These are phyloP conservation scores for Boletus sp. DNA, from an alignment of 1,284 basidiomycete genomes.

Conservation along the genomic window DNA sequence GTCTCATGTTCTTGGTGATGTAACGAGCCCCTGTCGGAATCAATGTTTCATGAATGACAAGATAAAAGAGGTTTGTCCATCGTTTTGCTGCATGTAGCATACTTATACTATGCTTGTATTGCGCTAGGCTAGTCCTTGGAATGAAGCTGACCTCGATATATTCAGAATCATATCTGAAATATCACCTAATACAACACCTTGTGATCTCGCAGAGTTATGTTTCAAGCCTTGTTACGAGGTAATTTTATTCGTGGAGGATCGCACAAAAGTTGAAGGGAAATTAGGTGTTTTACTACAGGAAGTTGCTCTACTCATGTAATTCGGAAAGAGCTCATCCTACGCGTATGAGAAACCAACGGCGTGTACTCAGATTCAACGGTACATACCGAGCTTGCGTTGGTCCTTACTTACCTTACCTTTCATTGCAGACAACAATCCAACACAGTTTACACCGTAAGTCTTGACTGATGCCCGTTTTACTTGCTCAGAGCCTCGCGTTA, in stretches of 20 bases:
- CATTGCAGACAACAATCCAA: constrained; percentile 30
- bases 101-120: background rate
- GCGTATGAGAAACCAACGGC: constrained; percentile 7
- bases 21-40: constrained; percentile 34
- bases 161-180: constrained; percentile 33
- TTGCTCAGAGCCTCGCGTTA: constrained; percentile 15
- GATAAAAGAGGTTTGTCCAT: constrained; percentile 16
- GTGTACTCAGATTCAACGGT: constrained; percentile 25
- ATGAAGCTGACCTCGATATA: constrained; percentile 22
- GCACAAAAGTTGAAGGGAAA: constrained; percentile 1
- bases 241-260: background rate
- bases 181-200: constrained; percentile 34
- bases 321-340: background rate
- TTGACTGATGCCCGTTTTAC: background rate
- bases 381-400: background rate
- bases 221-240: constrained; percentile 41
- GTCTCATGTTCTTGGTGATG: constrained; percentile 20
- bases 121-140: constrained; percentile 23
- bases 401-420: constrained; percentile 1
- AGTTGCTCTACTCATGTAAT: constrained; percentile 13
- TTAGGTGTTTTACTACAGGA: constrained; percentile 31
- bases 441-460: constrained; percentile 38
- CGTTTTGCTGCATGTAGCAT: background rate
- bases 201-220: constrained; percentile 39
- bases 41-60: constrained; percentile 38